Evolutionary conservation across 345 rosid species (phyloP), one percentile per base, ranked within the genome.

Genomic region (Zanthoxylum bungeanum): DNA sequence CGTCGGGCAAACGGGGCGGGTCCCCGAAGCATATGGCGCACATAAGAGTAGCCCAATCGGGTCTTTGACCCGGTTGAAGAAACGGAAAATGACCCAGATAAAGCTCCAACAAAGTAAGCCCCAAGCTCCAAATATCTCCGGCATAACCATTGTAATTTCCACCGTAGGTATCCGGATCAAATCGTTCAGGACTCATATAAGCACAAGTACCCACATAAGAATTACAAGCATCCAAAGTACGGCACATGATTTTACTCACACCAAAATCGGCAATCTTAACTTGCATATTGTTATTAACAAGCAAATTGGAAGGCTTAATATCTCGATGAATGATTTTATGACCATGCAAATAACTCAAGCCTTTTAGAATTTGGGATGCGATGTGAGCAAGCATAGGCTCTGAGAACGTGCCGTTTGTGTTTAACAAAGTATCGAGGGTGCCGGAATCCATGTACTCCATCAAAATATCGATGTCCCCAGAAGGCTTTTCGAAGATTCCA

Each of bases 201-300:
- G 98, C 98, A 52, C 91, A 89, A 4, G 98, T 93, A 0, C 98
- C 98, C 1, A 93, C 95, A 37, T 91, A 93, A 16, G 97, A 93
- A 27, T 89, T 91, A 34, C 98, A 89, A 4, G 92, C 77, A 59
- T 93, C 93, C 9, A 91, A 68, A 1, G 89, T 83, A 7, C 92
- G 80, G 39, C 76, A 64, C 87, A 91, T 84, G 72, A 93, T 85
- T 40, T 88, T 93, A 63, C 97, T 85, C 0, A 91, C 97, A 0
- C 98, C 97, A 50, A 93, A 93, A 64, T 93, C 98, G 2, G 92
- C 87, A 51, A 93, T 93, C 67, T 93, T 93, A 19, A 93, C 91
- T 10, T 85, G 86, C 86, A 86, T 72, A n/a, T n/a, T n/a, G n/a
- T n/a, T n/a, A n/a, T n/a, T n/a, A n/a, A n/a, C n/a, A n/a, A n/a